These are phyloP conservation scores for Fusarium camptoceras DNA, from an alignment of 2,329 filamentous ascomycete genomes.

Conservation along the genomic window DNA sequence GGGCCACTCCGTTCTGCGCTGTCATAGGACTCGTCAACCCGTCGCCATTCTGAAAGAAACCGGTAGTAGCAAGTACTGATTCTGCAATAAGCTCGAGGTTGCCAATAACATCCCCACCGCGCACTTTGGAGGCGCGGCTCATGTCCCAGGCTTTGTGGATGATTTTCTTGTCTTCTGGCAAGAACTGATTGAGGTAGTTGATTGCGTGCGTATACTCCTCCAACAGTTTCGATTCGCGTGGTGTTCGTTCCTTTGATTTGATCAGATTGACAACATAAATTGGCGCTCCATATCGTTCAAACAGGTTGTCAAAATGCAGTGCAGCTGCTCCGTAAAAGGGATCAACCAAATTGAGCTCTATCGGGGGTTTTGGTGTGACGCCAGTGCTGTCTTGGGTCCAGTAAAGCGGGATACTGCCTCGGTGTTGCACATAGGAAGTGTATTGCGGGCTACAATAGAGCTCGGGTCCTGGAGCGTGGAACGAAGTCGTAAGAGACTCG, in stretches of 20 bases:
- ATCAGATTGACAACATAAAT: conserved; percentile 93
- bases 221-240: conserved; percentile 90
- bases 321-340: conserved; percentile 95
- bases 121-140: conserved; percentile 92
- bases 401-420: conserved; percentile 94
- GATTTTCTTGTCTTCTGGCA: conserved; percentile 86
- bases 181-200: conserved; percentile 92
- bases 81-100: conserved; percentile 91
- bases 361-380: conserved; percentile 95
- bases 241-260: conserved; percentile 87
- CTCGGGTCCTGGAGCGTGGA: conserved; percentile 88
- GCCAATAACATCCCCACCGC: conserved; percentile 93
- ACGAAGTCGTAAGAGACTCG: conserved; percentile 92
- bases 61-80: conserved; percentile 84
- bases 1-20: conserved; percentile 90
- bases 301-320: conserved; percentile 93
- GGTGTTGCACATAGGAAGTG: conserved; percentile 96
- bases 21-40: conserved; percentile 70
- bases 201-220: conserved; percentile 89
- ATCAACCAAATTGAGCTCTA: conserved; percentile 94
- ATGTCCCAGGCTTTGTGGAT: conserved; percentile 98
- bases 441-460: conserved; percentile 91
- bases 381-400: conserved; percentile 98
- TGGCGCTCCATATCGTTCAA: conserved; percentile 91
- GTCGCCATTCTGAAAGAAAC: conserved; percentile 95